Percentiles rank a stretch among this genome's conserved stretches.
Conservation (phyloP, 2,329 filamentous ascomycete species). For the Epichloe glyceriae region DNA sequence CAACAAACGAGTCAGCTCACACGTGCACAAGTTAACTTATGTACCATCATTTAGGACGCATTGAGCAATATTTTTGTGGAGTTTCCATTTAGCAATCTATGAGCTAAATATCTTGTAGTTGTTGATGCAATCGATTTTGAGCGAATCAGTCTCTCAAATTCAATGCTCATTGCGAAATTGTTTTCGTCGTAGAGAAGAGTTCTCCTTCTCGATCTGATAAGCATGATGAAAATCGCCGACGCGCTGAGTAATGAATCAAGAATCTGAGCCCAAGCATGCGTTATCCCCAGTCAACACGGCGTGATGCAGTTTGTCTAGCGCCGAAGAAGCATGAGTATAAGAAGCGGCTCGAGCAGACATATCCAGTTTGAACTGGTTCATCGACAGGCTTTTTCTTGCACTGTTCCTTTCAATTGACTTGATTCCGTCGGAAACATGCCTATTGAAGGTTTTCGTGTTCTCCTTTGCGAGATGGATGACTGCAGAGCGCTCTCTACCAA, state of each 20-base stretch:
- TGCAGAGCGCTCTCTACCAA: constrained; percentile 1
- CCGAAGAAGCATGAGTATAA: neutral
- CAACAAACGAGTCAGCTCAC: no score
- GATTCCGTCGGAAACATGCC: neutral
- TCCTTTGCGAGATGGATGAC: neutral
- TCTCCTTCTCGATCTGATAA: neutral
- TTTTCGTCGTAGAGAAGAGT: neutral
- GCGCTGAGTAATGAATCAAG: neutral
- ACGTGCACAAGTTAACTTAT: neutral
- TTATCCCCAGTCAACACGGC: neutral
- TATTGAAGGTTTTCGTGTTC: neutral
- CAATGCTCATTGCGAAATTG: neutral
- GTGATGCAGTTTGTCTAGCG: neutral
- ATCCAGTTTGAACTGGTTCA: neutral
- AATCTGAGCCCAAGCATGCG: no score
- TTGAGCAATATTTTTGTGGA: neutral
- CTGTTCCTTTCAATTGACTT: neutral
- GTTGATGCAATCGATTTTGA: neutral
- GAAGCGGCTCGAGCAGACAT: neutral
- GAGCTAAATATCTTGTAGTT: neutral
- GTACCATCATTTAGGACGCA: neutral
- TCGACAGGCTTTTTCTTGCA: neutral
- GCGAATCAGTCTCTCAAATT: neutral
- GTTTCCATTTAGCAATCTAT: neutral
- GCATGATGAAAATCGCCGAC: neutral